Conservation (phyloP, 1,284 basidiomycete species). For the Naganishia sp. region DNA sequence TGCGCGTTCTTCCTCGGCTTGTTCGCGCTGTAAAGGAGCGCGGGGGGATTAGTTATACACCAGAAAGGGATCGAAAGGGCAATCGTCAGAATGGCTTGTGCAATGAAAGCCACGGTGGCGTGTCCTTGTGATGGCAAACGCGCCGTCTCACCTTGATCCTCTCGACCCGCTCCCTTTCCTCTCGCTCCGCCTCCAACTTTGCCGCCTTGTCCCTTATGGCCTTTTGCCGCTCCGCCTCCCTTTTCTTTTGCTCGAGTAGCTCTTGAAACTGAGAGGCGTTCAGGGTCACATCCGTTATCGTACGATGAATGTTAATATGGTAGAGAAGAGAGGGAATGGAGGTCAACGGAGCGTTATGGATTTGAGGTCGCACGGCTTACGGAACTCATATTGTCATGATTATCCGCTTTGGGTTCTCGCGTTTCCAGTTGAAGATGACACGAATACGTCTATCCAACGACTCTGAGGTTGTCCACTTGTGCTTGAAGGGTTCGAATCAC, state of each 20-base stretch:
- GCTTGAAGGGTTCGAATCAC: too few relatives aligned
- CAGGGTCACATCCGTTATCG: too few relatives aligned
- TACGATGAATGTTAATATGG: too few relatives aligned
- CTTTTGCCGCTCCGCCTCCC: constrained; percentile 23
- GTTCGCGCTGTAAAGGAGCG: constrained; percentile 12
- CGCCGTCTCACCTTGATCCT: constrained; percentile 3
- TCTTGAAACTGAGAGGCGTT: constrained; percentile 23
- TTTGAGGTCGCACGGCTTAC: neutral
- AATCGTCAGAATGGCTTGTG: too few relatives aligned
- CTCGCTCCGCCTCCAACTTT: constrained; percentile 11
- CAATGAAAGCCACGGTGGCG: neutral
- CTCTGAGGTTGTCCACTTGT: too few relatives aligned
- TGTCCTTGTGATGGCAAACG: neutral
- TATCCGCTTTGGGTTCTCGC: too few relatives aligned
- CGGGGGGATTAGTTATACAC: too few relatives aligned
- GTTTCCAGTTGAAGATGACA: too few relatives aligned
- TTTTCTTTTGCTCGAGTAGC: constrained; percentile 29
- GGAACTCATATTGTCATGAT: constrained; percentile 20
- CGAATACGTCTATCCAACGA: too few relatives aligned
- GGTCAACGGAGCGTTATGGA: neutral
- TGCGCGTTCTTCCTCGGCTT: constrained; percentile 28
- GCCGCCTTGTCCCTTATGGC: constrained; percentile 22
- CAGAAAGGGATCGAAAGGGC: too few relatives aligned
- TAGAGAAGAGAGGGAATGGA: neutral
- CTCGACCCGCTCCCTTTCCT: constrained; percentile 17